Base-by-base conservation (phyloP, 1,284 basidiomycete genomes). In the Coniferiporia weirii region DNA sequence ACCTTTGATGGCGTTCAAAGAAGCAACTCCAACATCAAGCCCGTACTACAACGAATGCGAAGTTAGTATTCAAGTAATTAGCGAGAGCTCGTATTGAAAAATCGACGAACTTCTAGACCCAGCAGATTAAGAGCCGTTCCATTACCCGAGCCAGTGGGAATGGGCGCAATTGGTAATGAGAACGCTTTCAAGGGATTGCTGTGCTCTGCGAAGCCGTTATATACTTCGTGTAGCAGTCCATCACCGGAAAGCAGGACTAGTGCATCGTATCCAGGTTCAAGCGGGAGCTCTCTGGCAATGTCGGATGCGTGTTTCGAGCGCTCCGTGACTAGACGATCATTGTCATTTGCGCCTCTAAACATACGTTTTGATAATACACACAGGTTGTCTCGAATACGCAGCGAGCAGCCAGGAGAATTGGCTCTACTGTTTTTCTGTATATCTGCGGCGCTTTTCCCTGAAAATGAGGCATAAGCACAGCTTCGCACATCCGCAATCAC, bases 1-100 rank as follows among this genome's bases (percentile, higher is more conserved):
- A 80, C 94, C 95, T 80, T 98, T 98, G 70, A 98, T 82, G 17
- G 84, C 83, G 67, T 95, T 97, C 62, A 98, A 75, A 51, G 87
- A 80, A 1, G 94, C 93, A 1, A 83, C 78, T 9, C 78, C 78
- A 17, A 90, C 78, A 67, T 94, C 90, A 63, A 86, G 81, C 1
- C 89, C 91, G 62, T 92, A 84, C 81, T 85, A 64, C 44, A 5
- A 17, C 8, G 3, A 20, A 43, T 17, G 27, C 46, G 40, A 38
- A 35, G n/a, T 57, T 35, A 36, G 13, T 17, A 20, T 51, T 17
- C 15, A 20, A 45, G 47, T 22, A 7, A 44, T n/a, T 48, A 48
- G 17, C 9, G 15, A 12, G 15, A 20, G 34, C 12, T 6, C 10
- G n/a, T 38, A 49, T 17, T 59, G 44, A 44, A 36, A 12, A 22